Evolutionary conservation across 2,329 filamentous ascomycete genomes (phyloP).

Genomic region (Curvularia verruculosa): DNA sequence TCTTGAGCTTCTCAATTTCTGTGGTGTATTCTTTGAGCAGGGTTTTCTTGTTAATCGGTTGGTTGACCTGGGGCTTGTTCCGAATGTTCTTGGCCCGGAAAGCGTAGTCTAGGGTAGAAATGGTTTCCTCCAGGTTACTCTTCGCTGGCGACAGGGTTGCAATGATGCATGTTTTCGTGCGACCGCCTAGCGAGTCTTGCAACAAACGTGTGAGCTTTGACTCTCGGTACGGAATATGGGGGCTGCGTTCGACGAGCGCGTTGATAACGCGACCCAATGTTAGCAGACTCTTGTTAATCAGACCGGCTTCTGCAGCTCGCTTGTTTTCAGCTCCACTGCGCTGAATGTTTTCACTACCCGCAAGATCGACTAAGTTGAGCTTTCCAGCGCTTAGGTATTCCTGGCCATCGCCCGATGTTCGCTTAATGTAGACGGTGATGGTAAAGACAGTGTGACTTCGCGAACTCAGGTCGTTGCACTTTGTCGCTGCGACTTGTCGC

Average conservation of each 20-base stretch:
- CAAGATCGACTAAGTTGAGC: slow-evolving; percentile 93
- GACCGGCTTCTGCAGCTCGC: slow-evolving; percentile 88
- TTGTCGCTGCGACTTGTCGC: slow-evolving; percentile 98
- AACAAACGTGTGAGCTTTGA: slow-evolving; percentile 93
- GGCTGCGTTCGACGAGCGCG: slow-evolving; percentile 85
- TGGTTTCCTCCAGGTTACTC: slow-evolving; percentile 95
- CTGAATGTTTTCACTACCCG: slow-evolving; percentile 97
- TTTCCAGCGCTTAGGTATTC: slow-evolving; percentile 92
- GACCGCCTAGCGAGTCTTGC: slow-evolving; percentile 94
- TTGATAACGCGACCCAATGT: slow-evolving; percentile 97
- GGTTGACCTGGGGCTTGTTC: slow-evolving; percentile 96
- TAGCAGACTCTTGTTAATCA: slow-evolving; percentile 97
- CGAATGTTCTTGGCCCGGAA: slow-evolving; percentile 98
- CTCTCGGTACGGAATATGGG: slow-evolving; percentile 91
- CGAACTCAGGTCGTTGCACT: slow-evolving; percentile 97
- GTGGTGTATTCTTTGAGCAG: slow-evolving; percentile 85
- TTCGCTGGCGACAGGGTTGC: slow-evolving; percentile 94
- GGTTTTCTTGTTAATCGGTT: slow-evolving; percentile 90
- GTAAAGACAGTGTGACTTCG: slow-evolving; percentile 98
- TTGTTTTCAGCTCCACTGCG: slow-evolving; percentile 98
- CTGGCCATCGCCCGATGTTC: slow-evolving; percentile 79
- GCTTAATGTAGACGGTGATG: slow-evolving; percentile 88
- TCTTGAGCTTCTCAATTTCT: slow-evolving; percentile 94
- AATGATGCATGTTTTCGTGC: slow-evolving; percentile 98
- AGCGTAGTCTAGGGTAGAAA: slow-evolving; percentile 96